These are phyloP conservation scores for Colletotrichum filicis DNA, from an alignment of 2,329 filamentous ascomycete genomes.

Conservation along the genomic window DNA sequence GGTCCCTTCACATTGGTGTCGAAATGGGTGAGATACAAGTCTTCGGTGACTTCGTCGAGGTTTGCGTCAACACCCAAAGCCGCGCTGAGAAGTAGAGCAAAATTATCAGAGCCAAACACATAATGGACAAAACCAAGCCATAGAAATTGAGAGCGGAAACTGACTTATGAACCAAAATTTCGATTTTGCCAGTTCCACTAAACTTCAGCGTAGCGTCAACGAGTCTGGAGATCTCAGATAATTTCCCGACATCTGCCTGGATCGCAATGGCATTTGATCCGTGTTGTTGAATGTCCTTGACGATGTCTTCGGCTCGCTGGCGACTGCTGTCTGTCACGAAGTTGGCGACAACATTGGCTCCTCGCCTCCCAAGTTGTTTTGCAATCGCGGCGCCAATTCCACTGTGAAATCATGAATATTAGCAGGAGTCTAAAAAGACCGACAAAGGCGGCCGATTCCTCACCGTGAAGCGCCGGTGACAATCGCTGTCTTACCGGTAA, in stretches of 20 bases:
- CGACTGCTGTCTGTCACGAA: constrained; percentile 32
- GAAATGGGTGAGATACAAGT: constrained; percentile 9
- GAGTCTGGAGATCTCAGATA: constrained; percentile 36
- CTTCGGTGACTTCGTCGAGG: neutral
- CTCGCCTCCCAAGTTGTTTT: constrained; percentile 70
- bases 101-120: neutral
- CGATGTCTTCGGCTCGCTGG: constrained; percentile 35
- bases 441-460: neutral
- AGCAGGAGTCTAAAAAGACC: neutral
- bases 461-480: constrained; percentile 32
- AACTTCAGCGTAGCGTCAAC: constrained; percentile 36
- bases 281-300: constrained; percentile 30
- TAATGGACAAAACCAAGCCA: too few relatives aligned
- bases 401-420: constrained; percentile 15
- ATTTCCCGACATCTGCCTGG: constrained; percentile 37
- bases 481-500: constrained; percentile 37
- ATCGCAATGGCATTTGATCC: constrained; percentile 33
- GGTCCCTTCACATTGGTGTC: constrained; percentile 17
- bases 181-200: constrained; percentile 39
- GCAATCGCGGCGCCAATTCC: constrained; percentile 71
- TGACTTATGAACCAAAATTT: constrained; percentile 41
- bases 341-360: constrained; percentile 46
- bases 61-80: neutral
- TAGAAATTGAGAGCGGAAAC: neutral
- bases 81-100: neutral